Conservation (phyloP, 805 yeast genomes). For the Schizosaccharomyces osmophilus region DNA sequence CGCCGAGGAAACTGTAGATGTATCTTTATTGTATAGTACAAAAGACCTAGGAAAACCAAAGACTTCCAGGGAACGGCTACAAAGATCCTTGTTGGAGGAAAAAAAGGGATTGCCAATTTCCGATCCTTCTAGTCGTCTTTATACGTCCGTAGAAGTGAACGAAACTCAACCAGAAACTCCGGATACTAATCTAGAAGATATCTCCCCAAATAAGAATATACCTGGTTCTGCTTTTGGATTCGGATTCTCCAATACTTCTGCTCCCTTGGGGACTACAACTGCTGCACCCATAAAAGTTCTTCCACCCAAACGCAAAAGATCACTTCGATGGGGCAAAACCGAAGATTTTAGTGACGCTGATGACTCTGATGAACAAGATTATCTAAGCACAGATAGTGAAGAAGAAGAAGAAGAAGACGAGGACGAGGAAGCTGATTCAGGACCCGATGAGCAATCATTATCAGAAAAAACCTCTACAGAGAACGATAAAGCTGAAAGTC, state of each 20-base stretch:
- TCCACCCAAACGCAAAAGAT: neutral
- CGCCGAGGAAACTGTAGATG: constrained; percentile 38
- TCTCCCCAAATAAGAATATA: neutral
- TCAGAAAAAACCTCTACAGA: neutral
- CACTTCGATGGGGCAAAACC: neutral
- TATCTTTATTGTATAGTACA: constrained; percentile 42
- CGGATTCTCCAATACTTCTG: neutral
- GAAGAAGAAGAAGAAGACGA: neutral
- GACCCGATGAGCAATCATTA: no score
- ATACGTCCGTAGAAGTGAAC: constrained; percentile 19
- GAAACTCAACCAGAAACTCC: neutral
- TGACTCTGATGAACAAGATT: constrained; percentile 5
- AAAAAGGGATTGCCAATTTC: constrained; percentile 38
- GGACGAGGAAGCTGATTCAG: no score
- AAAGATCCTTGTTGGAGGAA: constrained; percentile 54
- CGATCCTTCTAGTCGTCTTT: constrained; percentile 32
- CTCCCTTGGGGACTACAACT: neutral
- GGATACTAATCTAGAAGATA: neutral
- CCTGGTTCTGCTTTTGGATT: neutral
- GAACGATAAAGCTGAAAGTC: constrained; percentile 3
- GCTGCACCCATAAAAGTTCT: neutral
- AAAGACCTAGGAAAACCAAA: constrained; percentile 49
- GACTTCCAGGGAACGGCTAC: constrained; percentile 42
- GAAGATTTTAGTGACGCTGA: neutral
- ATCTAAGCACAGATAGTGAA: neutral